Conservation (phyloP, 2,329 filamentous ascomycete genomes). For the Periconia macrospinosa region DNA sequence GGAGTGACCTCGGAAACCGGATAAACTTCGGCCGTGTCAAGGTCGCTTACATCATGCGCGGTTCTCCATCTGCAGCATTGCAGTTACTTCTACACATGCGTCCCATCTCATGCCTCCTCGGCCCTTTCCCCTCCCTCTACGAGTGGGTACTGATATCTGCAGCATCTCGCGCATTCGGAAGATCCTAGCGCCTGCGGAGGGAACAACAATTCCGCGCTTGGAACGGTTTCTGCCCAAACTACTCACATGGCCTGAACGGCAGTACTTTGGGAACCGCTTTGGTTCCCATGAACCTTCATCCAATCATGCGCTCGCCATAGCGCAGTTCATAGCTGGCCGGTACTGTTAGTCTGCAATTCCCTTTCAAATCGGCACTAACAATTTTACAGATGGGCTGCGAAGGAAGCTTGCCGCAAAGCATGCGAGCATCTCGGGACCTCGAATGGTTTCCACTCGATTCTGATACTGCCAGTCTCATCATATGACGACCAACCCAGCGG, state of each 20-base stretch:
- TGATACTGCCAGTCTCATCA: conserved; percentile 36
- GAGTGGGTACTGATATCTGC: conserved; percentile 80
- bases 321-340: conserved; percentile 40
- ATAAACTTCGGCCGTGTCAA: not conserved
- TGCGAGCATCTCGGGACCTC: conserved; percentile 27
- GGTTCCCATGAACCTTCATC: conserved; percentile 8
- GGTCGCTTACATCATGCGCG: not conserved
- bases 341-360: conserved; percentile 8
- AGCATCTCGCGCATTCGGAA: conserved; percentile 65
- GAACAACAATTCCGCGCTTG: conserved; percentile 10
- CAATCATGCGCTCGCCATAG: conserved; percentile 18
- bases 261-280: conserved; percentile 36
- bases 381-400: conserved; percentile 50
- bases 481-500: conserved; percentile 5
- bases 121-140: conserved; percentile 66
- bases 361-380: conserved; percentile 8
- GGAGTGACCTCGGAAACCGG: not conserved
- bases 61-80: not conserved
- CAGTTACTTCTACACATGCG: not conserved
- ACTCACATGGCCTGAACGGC: conserved; percentile 35
- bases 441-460: conserved; percentile 40
- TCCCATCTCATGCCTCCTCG: conserved; percentile 43
- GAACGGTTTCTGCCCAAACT: conserved; percentile 24
- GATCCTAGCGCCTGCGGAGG: conserved; percentile 51
- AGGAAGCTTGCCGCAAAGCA: conserved; percentile 55